Evolutionary conservation across 495 filamentous ascomycete species (phyloP).

Genomic region (Melanomma pulvis-pyrius): DNA sequence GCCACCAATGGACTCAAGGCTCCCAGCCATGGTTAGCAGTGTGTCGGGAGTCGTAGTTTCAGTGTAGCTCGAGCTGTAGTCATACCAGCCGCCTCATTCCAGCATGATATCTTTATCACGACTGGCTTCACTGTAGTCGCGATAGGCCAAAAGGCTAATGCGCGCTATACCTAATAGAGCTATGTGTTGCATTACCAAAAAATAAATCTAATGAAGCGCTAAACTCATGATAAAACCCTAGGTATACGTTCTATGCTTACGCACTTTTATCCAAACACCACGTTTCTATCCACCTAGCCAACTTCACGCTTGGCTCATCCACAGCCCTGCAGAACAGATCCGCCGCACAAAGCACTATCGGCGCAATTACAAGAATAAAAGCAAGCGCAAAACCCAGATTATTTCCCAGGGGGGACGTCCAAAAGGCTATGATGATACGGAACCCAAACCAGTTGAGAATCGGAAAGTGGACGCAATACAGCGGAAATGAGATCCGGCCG

Average conservation of each 20-base stretch:
- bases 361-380: neutral
- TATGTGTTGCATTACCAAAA: no score
- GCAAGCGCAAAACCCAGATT: neutral
- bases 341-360: neutral
- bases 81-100: neutral
- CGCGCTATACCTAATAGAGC: neutral
- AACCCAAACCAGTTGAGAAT: conserved; percentile 29
- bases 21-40: neutral
- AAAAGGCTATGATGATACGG: neutral
- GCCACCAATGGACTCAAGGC: neutral
- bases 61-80: neutral
- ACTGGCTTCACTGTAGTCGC: neutral
- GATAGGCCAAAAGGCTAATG: neutral
- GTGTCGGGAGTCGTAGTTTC: neutral
- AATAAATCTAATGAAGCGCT: no score
- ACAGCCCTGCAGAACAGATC: neutral
- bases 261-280: neutral
- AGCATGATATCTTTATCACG: neutral
- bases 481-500: conserved; percentile 54
- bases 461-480: conserved; percentile 59
- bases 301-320: neutral
- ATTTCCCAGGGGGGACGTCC: neutral
- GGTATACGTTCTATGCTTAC: no score
- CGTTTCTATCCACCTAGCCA: neutral
- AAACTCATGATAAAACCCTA: no score